Percentiles rank a stretch among this genome's conserved stretches.
Evolutionary conservation across 768 basidiomycete species (phyloP).

Genomic region (Chiua virens): DNA sequence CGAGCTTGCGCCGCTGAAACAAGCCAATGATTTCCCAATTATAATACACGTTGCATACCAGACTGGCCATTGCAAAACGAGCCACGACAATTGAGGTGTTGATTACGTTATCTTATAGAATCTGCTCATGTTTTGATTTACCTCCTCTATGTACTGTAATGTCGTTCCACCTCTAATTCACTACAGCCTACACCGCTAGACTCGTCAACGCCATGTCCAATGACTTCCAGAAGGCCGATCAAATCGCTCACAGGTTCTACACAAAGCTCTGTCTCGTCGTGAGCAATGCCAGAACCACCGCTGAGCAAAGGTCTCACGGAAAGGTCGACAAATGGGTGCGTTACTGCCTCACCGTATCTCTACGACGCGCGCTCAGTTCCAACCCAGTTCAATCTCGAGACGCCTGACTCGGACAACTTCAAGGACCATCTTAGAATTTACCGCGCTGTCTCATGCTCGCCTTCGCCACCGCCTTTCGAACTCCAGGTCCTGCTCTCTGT

Average conservation of each 20-base stretch:
- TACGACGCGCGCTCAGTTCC: neutral
- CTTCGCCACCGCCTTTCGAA: slow-evolving; percentile 47
- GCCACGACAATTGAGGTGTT: slow-evolving; percentile 17
- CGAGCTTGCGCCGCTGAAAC: neutral
- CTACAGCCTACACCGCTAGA: neutral
- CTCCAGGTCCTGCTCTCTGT: slow-evolving; percentile 70
- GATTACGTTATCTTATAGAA: slow-evolving; percentile 26
- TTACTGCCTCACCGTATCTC: neutral
- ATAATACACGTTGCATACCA: too few relatives aligned
- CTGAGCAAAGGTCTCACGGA: slow-evolving; percentile 39
- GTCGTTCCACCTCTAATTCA: slow-evolving; percentile 27
- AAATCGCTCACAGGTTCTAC: slow-evolving; percentile 83
- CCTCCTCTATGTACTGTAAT: slow-evolving; percentile 30
- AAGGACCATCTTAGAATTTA: slow-evolving; percentile 61
- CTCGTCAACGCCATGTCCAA: slow-evolving; percentile 45
- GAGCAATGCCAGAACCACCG: slow-evolving; percentile 68
- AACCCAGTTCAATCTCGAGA: slow-evolving; percentile 82
- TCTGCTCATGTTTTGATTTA: slow-evolving; percentile 21
- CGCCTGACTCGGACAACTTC: slow-evolving; percentile 68
- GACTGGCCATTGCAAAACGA: neutral
- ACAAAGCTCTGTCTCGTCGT: slow-evolving; percentile 79
- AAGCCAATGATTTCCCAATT: neutral
- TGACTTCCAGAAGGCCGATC: slow-evolving; percentile 71
- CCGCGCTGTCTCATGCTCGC: slow-evolving; percentile 44
- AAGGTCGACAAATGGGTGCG: slow-evolving; percentile 85